phyloP scores from a whole-genome alignment of 192 early-diverging fungal species.

The Phycomyces blakesleeanus region DNA sequence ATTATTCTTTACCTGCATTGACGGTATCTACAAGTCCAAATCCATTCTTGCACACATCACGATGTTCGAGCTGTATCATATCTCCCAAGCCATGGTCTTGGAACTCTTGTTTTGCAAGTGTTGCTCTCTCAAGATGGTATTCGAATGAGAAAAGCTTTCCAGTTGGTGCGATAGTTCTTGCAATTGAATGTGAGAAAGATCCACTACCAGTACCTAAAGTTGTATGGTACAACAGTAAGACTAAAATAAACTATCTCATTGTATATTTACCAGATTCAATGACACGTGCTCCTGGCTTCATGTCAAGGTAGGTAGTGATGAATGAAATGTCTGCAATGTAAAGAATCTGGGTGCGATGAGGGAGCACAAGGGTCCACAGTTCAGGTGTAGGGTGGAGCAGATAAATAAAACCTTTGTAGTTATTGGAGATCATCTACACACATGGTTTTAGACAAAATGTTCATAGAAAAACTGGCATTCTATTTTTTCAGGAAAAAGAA shows the following conservation, averaged over 20 bases:
- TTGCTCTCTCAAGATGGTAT: slow-evolving; percentile 80
- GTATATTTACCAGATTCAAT: slow-evolving; percentile 75
- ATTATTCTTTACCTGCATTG: slow-evolving; percentile 55
- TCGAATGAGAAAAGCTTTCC: slow-evolving; percentile 95
- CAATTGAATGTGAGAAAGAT: slow-evolving; percentile 96
- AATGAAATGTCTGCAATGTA: slow-evolving; percentile 95
- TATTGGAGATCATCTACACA: slow-evolving; percentile 52
- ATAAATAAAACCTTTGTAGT: slow-evolving; percentile 73
- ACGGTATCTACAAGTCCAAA: slow-evolving; percentile 74
- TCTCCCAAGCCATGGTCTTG: slow-evolving; percentile 65
- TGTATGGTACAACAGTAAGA: not conserved
- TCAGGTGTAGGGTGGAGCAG: slow-evolving; percentile 91
- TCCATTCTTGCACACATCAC: slow-evolving; percentile 88
- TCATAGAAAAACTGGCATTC: too few relatives aligned
- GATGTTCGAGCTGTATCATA: slow-evolving; percentile 67
- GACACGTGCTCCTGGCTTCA: slow-evolving; percentile 79
- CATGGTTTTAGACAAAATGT: too few relatives aligned
- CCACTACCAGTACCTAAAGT: slow-evolving; percentile 80
- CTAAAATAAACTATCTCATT: not conserved
- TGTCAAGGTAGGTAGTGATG: slow-evolving; percentile 74
- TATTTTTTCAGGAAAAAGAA: too few relatives aligned
- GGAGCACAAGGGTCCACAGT: slow-evolving; percentile 89
- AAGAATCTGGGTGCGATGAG: slow-evolving; percentile 95
- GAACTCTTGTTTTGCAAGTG: slow-evolving; percentile 72
- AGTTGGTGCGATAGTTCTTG: slow-evolving; percentile 77